Base-by-base conservation (phyloP, 441 rosid species). In the Aleurites moluccanus region DNA sequence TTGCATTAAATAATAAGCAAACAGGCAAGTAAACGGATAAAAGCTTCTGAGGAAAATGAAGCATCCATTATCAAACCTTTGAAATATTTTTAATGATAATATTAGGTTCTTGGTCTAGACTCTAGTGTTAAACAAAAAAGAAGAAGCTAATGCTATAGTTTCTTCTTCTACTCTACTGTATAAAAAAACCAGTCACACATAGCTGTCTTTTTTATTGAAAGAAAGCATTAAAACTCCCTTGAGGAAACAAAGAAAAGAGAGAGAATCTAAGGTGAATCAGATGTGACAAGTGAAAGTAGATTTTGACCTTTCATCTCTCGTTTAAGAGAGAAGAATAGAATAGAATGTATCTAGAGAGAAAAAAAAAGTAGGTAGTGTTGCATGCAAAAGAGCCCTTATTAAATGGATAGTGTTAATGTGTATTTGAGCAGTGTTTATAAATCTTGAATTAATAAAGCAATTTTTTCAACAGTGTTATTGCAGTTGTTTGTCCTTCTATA, bases 211-310 rank as follows among this genome's bases (percentile, higher is more conserved):
- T 20, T 47, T 60, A 56, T 25, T 66, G 73, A 52, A 50, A 59
- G 40, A 44, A 73, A 30, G 69, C 50, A 47, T 44, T 53, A 64
- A 70, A 75, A 35, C 74, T 52, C 75, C 74, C 56, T 59, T 45
- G 85, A 72, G 83, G 85, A 83, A 84, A 83, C 89, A 76, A 16
- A 63, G 50, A 44, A 23, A 62, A 61, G 61, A 33, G 62, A 25
- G 77, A 76, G 83, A 78, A 83, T 83, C 85, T 79, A 74, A 28
- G 81, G 75, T 83, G 88, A 87, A 75, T 59, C 73, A 55, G 88
- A 85, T 87, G 49, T 77, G 71, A 82, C 87, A 77, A 18, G 61
- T 69, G 50, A 80, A 50, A 63, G 71, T 79, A 28, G 84, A 83
- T 85, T 67, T 83, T 81, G 85, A 85, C 83, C 55, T 81, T 60